Evolutionary conservation across 169 alveolate species (phyloP).

Genomic region (Eimeria maxima): DNA sequence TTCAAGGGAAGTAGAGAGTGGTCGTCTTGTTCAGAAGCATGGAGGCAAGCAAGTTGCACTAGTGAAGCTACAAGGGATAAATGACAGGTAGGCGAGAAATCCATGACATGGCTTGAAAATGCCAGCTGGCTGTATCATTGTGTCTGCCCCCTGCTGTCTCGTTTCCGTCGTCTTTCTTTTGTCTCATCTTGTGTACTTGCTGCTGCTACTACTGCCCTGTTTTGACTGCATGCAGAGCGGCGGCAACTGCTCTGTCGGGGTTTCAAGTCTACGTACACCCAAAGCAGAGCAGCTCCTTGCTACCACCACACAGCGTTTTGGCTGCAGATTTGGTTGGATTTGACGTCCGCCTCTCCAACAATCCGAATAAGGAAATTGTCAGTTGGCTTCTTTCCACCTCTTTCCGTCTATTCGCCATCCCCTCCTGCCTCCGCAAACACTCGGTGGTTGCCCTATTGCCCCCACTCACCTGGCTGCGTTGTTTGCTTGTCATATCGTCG

Average conservation of each 20-base stretch:
- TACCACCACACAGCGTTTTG: slow-evolving; percentile 28
- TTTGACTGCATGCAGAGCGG: slow-evolving; percentile 10
- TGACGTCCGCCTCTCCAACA: neutral
- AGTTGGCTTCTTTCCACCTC: neutral
- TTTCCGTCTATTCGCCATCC: neutral
- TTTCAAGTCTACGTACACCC: neutral
- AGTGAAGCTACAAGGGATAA: slow-evolving; percentile 42
- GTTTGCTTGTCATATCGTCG: neutral
- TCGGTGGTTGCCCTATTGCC: neutral
- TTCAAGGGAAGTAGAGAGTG: slow-evolving; percentile 3
- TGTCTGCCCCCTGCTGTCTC: neutral
- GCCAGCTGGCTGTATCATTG: neutral
- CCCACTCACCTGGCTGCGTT: neutral
- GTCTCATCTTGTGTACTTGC: neutral
- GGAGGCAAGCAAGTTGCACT: neutral
- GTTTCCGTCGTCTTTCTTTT: neutral
- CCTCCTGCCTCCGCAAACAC: neutral
- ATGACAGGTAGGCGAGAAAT: neutral
- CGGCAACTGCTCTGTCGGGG: slow-evolving; percentile 10
- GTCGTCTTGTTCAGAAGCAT: neutral
- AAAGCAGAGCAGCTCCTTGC: slow-evolving; percentile 13
- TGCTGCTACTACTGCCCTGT: neutral
- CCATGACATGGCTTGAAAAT: neutral
- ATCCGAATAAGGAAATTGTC: neutral
- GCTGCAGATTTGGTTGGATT: slow-evolving; percentile 20